These are phyloP conservation scores for Fagopyrum esculentum DNA, from an alignment of 148 eudicot species.

Conservation along the genomic window DNA sequence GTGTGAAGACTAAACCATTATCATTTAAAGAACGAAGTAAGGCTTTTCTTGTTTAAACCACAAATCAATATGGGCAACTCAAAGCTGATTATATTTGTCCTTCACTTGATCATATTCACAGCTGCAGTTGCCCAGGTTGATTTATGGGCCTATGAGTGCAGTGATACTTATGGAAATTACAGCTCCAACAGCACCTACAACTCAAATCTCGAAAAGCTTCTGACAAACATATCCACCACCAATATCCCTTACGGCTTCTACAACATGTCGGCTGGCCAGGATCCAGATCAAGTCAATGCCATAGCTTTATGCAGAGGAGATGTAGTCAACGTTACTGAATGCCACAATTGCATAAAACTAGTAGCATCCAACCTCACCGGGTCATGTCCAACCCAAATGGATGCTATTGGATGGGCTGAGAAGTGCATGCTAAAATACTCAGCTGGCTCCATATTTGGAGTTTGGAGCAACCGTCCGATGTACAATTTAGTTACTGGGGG, in stretches of 20 bases:
- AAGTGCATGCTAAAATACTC: constrained; percentile 16
- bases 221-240: constrained; percentile 17
- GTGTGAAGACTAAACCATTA: too few species aligned
- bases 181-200: constrained; percentile 24
- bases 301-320: constrained; percentile 25
- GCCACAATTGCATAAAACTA: constrained; percentile 15
- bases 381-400: constrained; percentile 17
- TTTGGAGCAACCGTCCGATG: neutral
- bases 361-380: neutral
- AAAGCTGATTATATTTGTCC: neutral
- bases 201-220: constrained; percentile 17
- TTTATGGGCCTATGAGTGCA: neutral
- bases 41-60: neutral
- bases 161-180: constrained; percentile 10
- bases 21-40: neutral
- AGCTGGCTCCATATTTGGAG: neutral
- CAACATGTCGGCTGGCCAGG: constrained; percentile 26
- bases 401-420: constrained; percentile 18
- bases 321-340: neutral
- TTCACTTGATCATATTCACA: neutral
- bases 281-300: constrained; percentile 19
- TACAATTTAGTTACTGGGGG: neutral
- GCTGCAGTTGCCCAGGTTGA: constrained; percentile 15
- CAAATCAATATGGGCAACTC: neutral
- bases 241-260: constrained; percentile 32